Evolutionary conservation across 306 rosid genomes (phyloP), one percentile per base, ranked within the genome.

Genomic region (Cucurbita pepo): DNA sequence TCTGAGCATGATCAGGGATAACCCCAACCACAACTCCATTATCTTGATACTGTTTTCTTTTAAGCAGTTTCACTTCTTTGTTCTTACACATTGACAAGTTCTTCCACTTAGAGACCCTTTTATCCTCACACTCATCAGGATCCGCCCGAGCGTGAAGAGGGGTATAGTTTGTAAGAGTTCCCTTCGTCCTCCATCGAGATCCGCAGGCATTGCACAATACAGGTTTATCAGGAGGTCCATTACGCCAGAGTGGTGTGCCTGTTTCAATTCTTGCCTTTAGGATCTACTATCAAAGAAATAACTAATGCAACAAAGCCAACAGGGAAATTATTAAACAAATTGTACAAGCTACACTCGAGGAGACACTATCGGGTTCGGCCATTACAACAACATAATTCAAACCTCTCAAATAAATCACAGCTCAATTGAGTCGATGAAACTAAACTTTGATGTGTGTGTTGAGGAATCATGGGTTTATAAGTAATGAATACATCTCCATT

Each of bases 221-320:
- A 75, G 97, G 97, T 88, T 95, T 95, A 77, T 95, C 97, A 1
- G 96, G 92, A 72, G 99, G 99, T 18, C 99, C 99, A 60, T 95
- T 95, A 67, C 99, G 97, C 99, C 99, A 95, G 69, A 95, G 97
- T 36, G 99, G 99, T 66, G 99, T 95, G 88, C 93, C 99, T 95
- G 84, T 86, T 79, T 72, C 85, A 59, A 13, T 45, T 45, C 16
- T 74, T 25, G 19, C 22, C 37, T 18, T 75, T 57, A 75, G 59
- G 72, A 61, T 36, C 65, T 19, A 38, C 44, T 12, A 12, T 55
- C 69, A 25, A 70, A n/a, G 69, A 51, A 78, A 76, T 38, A 54
- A 58, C 50, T 10, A 6, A 72, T 53, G 62, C 50, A 16, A 12
- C 59, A 51, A 54, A 12, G 62, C 21, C 3, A 54, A 67, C 11